These are phyloP conservation scores for Aspergillus mulundensis DNA, from an alignment of 495 filamentous ascomycete species.

Conservation along the genomic window DNA sequence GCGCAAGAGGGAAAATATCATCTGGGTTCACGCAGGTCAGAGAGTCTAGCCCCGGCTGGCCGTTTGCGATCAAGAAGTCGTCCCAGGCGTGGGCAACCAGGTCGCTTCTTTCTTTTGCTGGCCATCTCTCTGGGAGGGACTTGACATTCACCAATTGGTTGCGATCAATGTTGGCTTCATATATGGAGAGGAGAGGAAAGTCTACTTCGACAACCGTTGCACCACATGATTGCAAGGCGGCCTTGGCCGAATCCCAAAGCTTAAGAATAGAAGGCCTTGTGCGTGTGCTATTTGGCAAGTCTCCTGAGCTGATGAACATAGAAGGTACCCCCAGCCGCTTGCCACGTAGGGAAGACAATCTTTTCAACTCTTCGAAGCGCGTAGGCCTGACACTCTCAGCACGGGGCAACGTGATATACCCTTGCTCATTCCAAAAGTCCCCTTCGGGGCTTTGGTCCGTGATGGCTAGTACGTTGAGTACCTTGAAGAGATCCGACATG, in stretches of 20 bases:
- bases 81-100: slow-evolving; percentile 35
- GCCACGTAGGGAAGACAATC: slow-evolving; percentile 20
- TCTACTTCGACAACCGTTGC: slow-evolving; percentile 32
- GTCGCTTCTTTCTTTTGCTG: slow-evolving; percentile 28
- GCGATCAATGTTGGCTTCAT: slow-evolving; percentile 8
- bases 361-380: slow-evolving; percentile 18
- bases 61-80: slow-evolving; percentile 28
- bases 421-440: slow-evolving; percentile 36
- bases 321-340: slow-evolving; percentile 31
- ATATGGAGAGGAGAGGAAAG: slow-evolving; percentile 30
- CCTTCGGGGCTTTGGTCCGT: slow-evolving; percentile 23
- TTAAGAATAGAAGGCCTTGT: slow-evolving; percentile 28
- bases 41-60: neutral
- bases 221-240: slow-evolving; percentile 24
- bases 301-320: slow-evolving; percentile 32
- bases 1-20: slow-evolving; percentile 32
- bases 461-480: slow-evolving; percentile 31
- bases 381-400: slow-evolving; percentile 23
- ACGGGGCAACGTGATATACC: slow-evolving; percentile 24
- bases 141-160: too few relatives aligned
- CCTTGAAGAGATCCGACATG: slow-evolving; percentile 27
- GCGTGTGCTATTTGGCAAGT: slow-evolving; percentile 15
- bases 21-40: slow-evolving; percentile 16
- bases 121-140: too few relatives aligned
- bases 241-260: slow-evolving; percentile 27